phyloP scores from a whole-genome alignment of 768 basidiomycete species.

The Sporobolomyces roseus region DNA sequence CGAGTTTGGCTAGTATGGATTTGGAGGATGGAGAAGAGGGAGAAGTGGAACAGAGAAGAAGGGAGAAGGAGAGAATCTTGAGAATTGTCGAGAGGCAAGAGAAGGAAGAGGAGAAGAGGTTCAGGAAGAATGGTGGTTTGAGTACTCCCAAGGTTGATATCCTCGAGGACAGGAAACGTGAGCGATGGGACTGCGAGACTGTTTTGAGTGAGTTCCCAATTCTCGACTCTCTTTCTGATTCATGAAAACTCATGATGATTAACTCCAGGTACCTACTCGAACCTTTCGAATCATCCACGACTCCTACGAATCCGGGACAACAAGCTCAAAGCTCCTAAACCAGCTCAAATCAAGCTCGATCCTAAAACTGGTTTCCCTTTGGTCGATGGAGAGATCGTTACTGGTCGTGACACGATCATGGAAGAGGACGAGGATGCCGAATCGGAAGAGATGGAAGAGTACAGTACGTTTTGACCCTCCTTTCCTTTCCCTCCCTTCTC shows the following conservation, averaged over 20 bases:
- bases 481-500: not conserved
- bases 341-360: constrained; percentile 67
- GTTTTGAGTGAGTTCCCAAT: constrained; percentile 63
- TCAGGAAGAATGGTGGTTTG: constrained; percentile 47
- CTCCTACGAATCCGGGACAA: constrained; percentile 66
- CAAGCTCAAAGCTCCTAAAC: constrained; percentile 49
- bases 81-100: constrained; percentile 46
- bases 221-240: not conserved
- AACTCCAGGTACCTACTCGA: constrained; percentile 80
- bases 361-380: constrained; percentile 71
- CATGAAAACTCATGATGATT: not conserved
- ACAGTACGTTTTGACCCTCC: constrained; percentile 24
- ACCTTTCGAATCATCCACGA: constrained; percentile 92
- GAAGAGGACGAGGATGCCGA: constrained; percentile 49
- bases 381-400: constrained; percentile 50
- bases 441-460: constrained; percentile 47
- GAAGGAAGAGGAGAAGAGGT: constrained; percentile 45
- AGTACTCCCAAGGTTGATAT: constrained; percentile 42
- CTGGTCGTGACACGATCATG: constrained; percentile 33
- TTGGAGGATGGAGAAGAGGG: constrained; percentile 50
- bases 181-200: constrained; percentile 94
- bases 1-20: constrained; percentile 51
- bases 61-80: constrained; percentile 40
- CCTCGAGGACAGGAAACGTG: constrained; percentile 54
- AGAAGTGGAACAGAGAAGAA: constrained; percentile 45